phyloP scores from a whole-genome alignment of 345 rosid genomes.

The Aquilaria yunnanensis region DNA sequence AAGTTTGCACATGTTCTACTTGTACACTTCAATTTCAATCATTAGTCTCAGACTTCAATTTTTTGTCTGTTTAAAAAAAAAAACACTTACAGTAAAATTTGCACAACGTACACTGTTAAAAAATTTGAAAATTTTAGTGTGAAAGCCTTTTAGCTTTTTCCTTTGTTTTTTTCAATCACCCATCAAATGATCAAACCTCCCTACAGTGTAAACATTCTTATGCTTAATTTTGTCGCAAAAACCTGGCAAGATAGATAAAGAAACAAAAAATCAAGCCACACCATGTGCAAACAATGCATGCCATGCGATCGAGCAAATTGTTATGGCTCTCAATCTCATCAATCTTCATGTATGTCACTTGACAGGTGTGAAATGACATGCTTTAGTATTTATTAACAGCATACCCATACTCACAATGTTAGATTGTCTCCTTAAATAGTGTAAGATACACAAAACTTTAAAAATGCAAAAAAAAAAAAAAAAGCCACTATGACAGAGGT shows the following conservation, averaged over 20 bases:
- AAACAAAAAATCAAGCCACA: neutral
- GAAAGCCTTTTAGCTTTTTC: too few relatives aligned
- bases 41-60: too few relatives aligned
- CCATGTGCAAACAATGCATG: slow-evolving; percentile 15
- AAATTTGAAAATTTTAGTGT: too few relatives aligned
- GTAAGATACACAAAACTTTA: neutral
- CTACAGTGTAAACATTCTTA: slow-evolving; percentile 65
- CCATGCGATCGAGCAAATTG: slow-evolving; percentile 85
- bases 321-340: slow-evolving; percentile 61
- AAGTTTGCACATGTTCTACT: too few relatives aligned
- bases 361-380: slow-evolving; percentile 45
- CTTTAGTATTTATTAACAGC: slow-evolving; percentile 8
- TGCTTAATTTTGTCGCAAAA: slow-evolving; percentile 88
- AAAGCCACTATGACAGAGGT: too few relatives aligned
- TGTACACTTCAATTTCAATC: too few relatives aligned
- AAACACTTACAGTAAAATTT: too few relatives aligned
- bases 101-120: too few relatives aligned
- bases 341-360: slow-evolving; percentile 80
- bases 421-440: too few relatives aligned
- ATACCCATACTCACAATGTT: neutral
- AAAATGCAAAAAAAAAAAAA: neutral
- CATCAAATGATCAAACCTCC: too few relatives aligned
- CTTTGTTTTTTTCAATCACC: too few relatives aligned
- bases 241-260: slow-evolving; percentile 33
- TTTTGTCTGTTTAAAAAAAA: too few relatives aligned